phyloP scores from a whole-genome alignment of 345 rosid genomes.

The Draba incana region DNA sequence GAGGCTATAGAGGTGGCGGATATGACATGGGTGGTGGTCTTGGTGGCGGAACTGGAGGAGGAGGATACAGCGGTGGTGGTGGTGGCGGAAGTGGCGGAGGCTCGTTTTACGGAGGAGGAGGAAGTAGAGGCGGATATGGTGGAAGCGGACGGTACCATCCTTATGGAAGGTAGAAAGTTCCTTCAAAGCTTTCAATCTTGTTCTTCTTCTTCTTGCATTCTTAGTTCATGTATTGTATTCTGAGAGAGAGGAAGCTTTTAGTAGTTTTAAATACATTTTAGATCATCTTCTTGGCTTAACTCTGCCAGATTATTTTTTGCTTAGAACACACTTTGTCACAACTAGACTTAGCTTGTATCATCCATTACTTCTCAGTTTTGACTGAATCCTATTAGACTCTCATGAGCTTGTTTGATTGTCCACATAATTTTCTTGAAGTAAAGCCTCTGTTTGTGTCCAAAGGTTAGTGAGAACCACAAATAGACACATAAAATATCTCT shows the following conservation, averaged over 20 bases:
- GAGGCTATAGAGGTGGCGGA: slow-evolving; percentile 46
- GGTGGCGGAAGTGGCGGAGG: slow-evolving; percentile 47
- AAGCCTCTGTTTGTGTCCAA: slow-evolving; percentile 3
- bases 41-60: slow-evolving; percentile 57
- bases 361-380: slow-evolving; percentile 12
- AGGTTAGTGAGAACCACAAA: slow-evolving; percentile 35
- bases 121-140: slow-evolving; percentile 66
- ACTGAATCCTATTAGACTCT: not conserved
- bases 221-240: slow-evolving; percentile 33
- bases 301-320: slow-evolving; percentile 9
- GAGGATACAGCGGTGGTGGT: slow-evolving; percentile 44
- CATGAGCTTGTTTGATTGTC: not conserved
- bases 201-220: not conserved
- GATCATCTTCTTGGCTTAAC: slow-evolving; percentile 20
- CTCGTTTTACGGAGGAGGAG: slow-evolving; percentile 60
- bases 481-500: slow-evolving; percentile 26
- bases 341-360: slow-evolving; percentile 31
- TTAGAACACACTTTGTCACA: slow-evolving; percentile 3
- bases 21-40: slow-evolving; percentile 52
- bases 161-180: slow-evolving; percentile 66
- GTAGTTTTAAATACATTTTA: slow-evolving; percentile 30
- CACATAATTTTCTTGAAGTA: too few species aligned
- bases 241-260: slow-evolving; percentile 32
- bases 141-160: slow-evolving; percentile 86
- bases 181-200: slow-evolving; percentile 21